Base-by-base conservation (phyloP, 2,329 filamentous ascomycete species). In the Pseudogymnoascus sp. region DNA sequence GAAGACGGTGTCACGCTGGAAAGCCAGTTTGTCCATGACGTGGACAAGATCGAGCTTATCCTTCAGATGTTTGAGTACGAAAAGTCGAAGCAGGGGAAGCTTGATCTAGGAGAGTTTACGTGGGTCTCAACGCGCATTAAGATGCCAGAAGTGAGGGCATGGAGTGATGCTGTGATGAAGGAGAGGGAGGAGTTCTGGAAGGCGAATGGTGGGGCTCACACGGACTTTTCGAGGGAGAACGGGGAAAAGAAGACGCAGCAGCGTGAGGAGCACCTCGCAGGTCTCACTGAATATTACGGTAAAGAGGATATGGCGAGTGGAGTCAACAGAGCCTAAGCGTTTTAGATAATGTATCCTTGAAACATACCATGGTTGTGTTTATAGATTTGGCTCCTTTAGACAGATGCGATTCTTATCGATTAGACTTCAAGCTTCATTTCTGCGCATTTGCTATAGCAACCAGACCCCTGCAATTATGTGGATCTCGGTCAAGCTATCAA, bases 1-100 rank as follows among this genome's bases (percentile, higher is more conserved):
- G 94, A 99, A 75, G 91, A 94, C 69, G 87, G 86, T 15, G 71
- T 87, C 77, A 97, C 94, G 7, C 77, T 87, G 12, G 93, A 99
- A 73, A 90, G 89, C 68, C 81, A 87, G 65, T 97, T 93, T 66
- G 94, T 99, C 44, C 94, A 99, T 74, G 94, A 99, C 74, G 85
- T 99, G 63, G 94, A 99, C 77, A 97, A 97, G 85, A 86, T 99
- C 74, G 94, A 99, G 78, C 79, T 99, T 67, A 77, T 99, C 65
- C 78, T 96, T 71, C 94, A 99, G 79, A 97, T 97, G 90, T 79
- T 96, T 31, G 94, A 99, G 75, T 99, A 99, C 72, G 94, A 99
- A 82, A 87, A 89, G 69, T 77, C 81, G 10, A 63, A 42, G 39
- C 76, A 86, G 62, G 84, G 84, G 29, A 76, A 78, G 66, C 74